Percentiles rank a stretch among this genome's conserved stretches.
Evolutionary conservation across 441 rosid genomes (phyloP).

Genomic region (Metrosideros polymorpha): DNA sequence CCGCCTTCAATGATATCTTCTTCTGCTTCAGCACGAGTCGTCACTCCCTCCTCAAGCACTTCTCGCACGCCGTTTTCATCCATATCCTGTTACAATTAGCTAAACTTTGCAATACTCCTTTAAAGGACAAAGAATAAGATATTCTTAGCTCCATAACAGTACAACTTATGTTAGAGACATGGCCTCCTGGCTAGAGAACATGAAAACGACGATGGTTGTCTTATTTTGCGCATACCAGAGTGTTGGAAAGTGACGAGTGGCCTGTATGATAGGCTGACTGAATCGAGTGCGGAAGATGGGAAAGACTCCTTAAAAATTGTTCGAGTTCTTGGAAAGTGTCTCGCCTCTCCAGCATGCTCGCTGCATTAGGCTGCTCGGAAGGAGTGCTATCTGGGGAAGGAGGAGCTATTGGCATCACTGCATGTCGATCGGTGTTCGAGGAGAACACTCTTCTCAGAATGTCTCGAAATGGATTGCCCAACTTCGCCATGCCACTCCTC

Average conservation of each 20-base stretch:
- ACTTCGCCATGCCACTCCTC: slow-evolving; percentile 16
- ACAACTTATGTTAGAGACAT: not conserved
- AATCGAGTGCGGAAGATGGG: slow-evolving; percentile 17
- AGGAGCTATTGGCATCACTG: slow-evolving; percentile 7
- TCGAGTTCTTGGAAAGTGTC: slow-evolving; percentile 35
- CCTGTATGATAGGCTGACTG: slow-evolving; percentile 13
- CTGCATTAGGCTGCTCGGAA: slow-evolving; percentile 14
- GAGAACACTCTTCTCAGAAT: slow-evolving; percentile 22
- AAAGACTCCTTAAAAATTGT: slow-evolving; percentile 24
- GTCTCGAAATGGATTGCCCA: slow-evolving; percentile 35
- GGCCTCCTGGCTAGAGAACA: not conserved
- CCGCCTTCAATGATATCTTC: not conserved
- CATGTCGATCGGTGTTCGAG: slow-evolving; percentile 5
- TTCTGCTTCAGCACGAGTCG: not conserved
- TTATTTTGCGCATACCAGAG: slow-evolving; percentile 36
- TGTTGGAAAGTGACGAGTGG: slow-evolving; percentile 42
- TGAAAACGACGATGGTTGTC: not conserved
- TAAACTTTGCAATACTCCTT: not conserved
- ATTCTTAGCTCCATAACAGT: not conserved
- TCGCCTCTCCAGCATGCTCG: slow-evolving; percentile 16
- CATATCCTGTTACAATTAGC: not conserved
- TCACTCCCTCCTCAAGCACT: not conserved
- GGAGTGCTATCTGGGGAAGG: slow-evolving; percentile 8
- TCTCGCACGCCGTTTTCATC: not conserved
- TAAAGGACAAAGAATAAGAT: not conserved